Conservation (phyloP, 805 yeast species). For the Torulaspora gathmanii region DNA sequence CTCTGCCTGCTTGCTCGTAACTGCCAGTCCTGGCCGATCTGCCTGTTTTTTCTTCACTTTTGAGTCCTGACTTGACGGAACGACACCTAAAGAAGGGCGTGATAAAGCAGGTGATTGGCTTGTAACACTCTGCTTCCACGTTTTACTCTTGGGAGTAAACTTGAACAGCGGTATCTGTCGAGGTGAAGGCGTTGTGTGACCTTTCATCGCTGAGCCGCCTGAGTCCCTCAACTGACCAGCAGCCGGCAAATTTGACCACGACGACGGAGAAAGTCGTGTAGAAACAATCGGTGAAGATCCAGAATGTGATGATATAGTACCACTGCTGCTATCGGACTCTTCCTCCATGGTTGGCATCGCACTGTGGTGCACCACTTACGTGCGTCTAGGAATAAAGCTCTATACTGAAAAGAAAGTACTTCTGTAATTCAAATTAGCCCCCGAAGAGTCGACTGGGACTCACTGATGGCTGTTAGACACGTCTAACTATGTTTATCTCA, state of each 20-base stretch:
- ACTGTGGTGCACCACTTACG: background rate
- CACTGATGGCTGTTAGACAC: background rate
- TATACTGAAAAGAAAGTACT: background rate
- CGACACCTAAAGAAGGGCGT: background rate
- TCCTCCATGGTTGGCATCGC: background rate
- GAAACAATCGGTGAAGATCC: background rate
- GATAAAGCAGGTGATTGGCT: background rate
- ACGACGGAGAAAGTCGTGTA: background rate
- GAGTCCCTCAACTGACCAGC: background rate
- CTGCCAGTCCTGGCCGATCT: background rate
- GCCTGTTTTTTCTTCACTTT: background rate
- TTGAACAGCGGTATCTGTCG: slow-evolving; percentile 1
- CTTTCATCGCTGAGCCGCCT: background rate
- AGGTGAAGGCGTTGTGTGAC: slow-evolving; percentile 1
- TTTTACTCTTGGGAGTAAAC: slow-evolving; percentile 1
- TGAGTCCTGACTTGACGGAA: background rate
- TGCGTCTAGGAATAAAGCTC: background rate
- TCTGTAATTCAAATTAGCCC: background rate
- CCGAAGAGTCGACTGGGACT: background rate
- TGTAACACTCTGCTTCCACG: background rate
- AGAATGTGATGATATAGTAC: background rate
- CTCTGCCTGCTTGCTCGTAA: background rate
- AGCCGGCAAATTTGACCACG: background rate
- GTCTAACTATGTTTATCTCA: background rate
- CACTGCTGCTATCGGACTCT: slow-evolving; percentile 2